Evolutionary conservation across 1,139 yeast genomes (phyloP).

Genomic region (Candida frijolesensis): DNA sequence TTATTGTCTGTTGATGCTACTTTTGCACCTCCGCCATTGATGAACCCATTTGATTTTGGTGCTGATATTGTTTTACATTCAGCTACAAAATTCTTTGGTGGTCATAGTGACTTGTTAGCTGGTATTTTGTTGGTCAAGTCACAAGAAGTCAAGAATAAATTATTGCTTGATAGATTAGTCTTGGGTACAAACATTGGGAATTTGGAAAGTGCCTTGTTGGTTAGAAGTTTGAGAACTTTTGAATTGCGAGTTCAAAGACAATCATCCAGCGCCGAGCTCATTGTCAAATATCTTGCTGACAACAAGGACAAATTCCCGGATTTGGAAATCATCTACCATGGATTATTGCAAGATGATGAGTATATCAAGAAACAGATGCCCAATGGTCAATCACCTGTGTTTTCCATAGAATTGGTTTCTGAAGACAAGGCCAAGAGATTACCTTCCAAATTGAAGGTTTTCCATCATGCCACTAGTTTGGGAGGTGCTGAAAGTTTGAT

Average conservation of each 20-base stretch:
- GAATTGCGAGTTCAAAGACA: constrained; percentile 72
- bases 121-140: constrained; percentile 74
- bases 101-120: constrained; percentile 89
- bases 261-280: constrained; percentile 59
- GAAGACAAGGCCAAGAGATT: constrained; percentile 61
- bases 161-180: constrained; percentile 62
- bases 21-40: constrained; percentile 91
- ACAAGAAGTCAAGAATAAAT: constrained; percentile 39
- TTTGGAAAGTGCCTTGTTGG: constrained; percentile 70
- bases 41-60: constrained; percentile 76
- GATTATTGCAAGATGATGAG: constrained; percentile 69
- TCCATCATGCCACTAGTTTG: constrained; percentile 88
- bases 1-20: constrained; percentile 77
- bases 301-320: constrained; percentile 50
- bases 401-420: constrained; percentile 57
- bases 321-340: constrained; percentile 60
- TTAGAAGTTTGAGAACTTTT: constrained; percentile 79
- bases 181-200: constrained; percentile 81
- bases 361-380: constrained; percentile 67
- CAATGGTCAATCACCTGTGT: constrained; percentile 74
- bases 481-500: constrained; percentile 93
- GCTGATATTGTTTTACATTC: constrained; percentile 88
- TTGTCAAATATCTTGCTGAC: constrained; percentile 60
- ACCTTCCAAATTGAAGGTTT: constrained; percentile 68
- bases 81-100: constrained; percentile 90